Evolutionary conservation across 495 filamentous ascomycete species (phyloP).

Genomic region (Acidomyces sp.): DNA sequence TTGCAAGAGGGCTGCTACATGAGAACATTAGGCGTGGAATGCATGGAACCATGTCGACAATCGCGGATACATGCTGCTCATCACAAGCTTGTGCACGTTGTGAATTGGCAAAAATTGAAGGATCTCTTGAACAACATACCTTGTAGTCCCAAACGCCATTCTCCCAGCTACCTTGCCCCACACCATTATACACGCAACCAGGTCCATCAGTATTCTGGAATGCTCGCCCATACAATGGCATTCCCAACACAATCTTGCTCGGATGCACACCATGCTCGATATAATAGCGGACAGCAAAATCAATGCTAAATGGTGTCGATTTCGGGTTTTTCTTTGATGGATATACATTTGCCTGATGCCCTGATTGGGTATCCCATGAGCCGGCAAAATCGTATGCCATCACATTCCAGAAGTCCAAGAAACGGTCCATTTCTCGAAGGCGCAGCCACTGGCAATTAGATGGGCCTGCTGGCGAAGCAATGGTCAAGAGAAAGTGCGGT

Average conservation of each 20-base stretch:
- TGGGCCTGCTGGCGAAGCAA: constrained; percentile 54
- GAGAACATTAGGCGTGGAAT: too few species aligned
- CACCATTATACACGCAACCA: constrained; percentile 51
- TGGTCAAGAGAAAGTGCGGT: constrained; percentile 58
- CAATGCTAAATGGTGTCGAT: constrained; percentile 57
- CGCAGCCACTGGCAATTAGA: constrained; percentile 56
- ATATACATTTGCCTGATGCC: constrained; percentile 67
- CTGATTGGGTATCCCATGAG: constrained; percentile 52
- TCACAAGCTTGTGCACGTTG: too few species aligned
- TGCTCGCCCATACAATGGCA: constrained; percentile 71
- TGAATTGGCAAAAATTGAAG: too few species aligned
- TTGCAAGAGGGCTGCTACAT: too few species aligned
- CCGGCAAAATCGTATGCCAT: constrained; percentile 37
- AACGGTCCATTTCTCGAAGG: constrained; percentile 53
- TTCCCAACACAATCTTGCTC: constrained; percentile 63
- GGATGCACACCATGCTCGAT: constrained; percentile 45
- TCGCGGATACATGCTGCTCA: too few species aligned
- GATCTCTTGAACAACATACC: too few species aligned
- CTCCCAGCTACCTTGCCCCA: constrained; percentile 56
- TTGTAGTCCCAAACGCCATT: constrained; percentile 67
- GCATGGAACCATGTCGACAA: too few species aligned
- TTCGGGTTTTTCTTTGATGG: constrained; percentile 36
- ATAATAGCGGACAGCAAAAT: constrained; percentile 56
- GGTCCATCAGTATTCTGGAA: constrained; percentile 61
- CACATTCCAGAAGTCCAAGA: constrained; percentile 76